Conservation (phyloP, 2,329 filamentous ascomycete genomes). For the Penicillium hesseltinei region DNA sequence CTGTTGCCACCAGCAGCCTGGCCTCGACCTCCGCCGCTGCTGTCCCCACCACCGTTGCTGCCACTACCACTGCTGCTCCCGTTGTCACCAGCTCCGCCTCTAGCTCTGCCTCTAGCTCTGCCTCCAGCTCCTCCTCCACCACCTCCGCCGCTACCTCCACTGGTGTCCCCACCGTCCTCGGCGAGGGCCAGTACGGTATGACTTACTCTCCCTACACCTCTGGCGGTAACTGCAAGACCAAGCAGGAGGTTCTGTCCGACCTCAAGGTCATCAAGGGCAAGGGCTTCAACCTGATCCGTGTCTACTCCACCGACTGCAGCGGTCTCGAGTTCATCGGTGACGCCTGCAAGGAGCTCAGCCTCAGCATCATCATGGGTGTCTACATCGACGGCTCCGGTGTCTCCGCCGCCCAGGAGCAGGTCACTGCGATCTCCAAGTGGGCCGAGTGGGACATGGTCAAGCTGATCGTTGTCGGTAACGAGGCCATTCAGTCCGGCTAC, state of each 20-base stretch:
- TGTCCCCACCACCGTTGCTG: conserved; percentile 20
- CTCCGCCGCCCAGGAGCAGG: conserved; percentile 67
- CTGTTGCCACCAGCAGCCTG: conserved; percentile 53
- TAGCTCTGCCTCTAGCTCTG: conserved; percentile 6
- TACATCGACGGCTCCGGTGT: conserved; percentile 68
- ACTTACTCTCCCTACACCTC: conserved; percentile 75
- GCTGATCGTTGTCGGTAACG: conserved; percentile 85
- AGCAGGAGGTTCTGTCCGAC: conserved; percentile 58
- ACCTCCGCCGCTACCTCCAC: conserved; percentile 17
- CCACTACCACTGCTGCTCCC: conserved; percentile 17
- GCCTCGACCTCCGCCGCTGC: conserved; percentile 29
- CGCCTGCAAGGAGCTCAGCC: conserved; percentile 63
- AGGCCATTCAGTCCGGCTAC: conserved; percentile 76
- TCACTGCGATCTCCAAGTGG: conserved; percentile 70
- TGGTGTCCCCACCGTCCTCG: conserved; percentile 27
- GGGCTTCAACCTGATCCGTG: conserved; percentile 70
- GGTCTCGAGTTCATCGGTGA: conserved; percentile 72
- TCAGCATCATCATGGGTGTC: conserved; percentile 84
- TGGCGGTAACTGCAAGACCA: conserved; percentile 61
- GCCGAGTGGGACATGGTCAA: conserved; percentile 71
- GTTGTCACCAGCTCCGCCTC: conserved; percentile 11
- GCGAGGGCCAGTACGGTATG: conserved; percentile 63
- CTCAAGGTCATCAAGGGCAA: conserved; percentile 61
- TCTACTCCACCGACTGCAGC: conserved; percentile 91
- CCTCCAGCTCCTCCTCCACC: conserved; percentile 18